Conservation (phyloP, 768 basidiomycete species). For the Mycena metata region DNA sequence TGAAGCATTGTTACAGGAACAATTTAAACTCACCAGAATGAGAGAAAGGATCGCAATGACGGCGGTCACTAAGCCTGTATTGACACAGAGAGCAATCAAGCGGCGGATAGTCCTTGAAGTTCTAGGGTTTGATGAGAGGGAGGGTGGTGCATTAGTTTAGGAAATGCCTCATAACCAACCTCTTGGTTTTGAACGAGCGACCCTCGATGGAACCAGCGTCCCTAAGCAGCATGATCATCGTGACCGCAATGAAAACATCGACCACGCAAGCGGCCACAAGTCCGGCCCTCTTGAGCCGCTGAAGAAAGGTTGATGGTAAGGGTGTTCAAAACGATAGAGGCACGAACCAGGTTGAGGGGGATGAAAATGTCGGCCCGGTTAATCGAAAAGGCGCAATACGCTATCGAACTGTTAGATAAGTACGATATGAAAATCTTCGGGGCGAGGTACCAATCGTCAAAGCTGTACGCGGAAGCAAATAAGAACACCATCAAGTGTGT, state of each 20-base stretch:
- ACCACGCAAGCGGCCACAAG: constrained; percentile 29
- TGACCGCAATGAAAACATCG: constrained; percentile 28
- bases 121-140: neutral
- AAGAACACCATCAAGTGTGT: constrained; percentile 2
- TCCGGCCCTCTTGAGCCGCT: constrained; percentile 33
- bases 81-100: constrained; percentile 29
- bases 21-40: constrained; percentile 21
- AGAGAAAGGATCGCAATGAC: constrained; percentile 34
- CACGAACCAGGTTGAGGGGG: constrained; percentile 33
- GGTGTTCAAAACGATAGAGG: neutral
- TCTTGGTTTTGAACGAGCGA: constrained; percentile 8
- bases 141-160: neutral
- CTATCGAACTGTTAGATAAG: constrained; percentile 1
- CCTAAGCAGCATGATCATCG: constrained; percentile 34
- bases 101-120: constrained; percentile 33
- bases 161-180: constrained; percentile 5
- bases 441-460: constrained; percentile 12
- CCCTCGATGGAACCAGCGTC: constrained; percentile 30
- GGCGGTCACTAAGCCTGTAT: constrained; percentile 33
- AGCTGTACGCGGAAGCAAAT: constrained; percentile 1
- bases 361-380: constrained; percentile 33
- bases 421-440: neutral
- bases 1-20: neutral
- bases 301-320: neutral
- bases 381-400: constrained; percentile 34